A percentile compares a stretch with the other conserved stretches of the same genome.
These are phyloP conservation scores for Amanita polypyramis DNA, from an alignment of 768 basidiomycete genomes.

Conservation along the genomic window DNA sequence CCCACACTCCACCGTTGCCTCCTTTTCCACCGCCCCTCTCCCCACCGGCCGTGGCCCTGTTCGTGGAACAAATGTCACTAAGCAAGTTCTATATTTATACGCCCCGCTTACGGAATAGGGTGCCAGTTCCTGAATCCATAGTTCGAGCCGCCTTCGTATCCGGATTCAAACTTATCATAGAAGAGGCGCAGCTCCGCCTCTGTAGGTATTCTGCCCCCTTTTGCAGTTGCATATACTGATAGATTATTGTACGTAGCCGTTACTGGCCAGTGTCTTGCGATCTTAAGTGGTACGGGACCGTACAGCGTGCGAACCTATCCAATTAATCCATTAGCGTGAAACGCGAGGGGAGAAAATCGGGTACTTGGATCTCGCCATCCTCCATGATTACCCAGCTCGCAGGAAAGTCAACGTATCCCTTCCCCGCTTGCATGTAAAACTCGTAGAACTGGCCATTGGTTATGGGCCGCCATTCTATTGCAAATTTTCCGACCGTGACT, in stretches of 20 bases:
- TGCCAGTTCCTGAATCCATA: slow-evolving; percentile 91
- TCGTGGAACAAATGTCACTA: background rate
- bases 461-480: slow-evolving; percentile 76
- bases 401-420: slow-evolving; percentile 42
- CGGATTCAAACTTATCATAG: slow-evolving; percentile 60
- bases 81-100: background rate
- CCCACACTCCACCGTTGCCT: slow-evolving; percentile 95
- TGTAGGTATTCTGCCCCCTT: slow-evolving; percentile 91
- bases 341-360: slow-evolving; percentile 5
- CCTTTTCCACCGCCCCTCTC: slow-evolving; percentile 43
- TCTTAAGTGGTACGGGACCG: slow-evolving; percentile 68
- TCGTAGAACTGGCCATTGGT: slow-evolving; percentile 80
- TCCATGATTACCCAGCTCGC: slow-evolving; percentile 59
- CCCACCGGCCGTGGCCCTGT: slow-evolving; percentile 60
- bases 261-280: slow-evolving; percentile 82
- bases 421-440: slow-evolving; percentile 41
- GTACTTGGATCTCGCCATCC: slow-evolving; percentile 39
- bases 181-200: slow-evolving; percentile 81
- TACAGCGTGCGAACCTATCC: slow-evolving; percentile 76
- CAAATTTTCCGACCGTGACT: slow-evolving; percentile 58
- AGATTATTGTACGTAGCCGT: slow-evolving; percentile 70
- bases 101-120: slow-evolving; percentile 67
- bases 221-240: slow-evolving; percentile 68
- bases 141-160: slow-evolving; percentile 73
- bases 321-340: background rate